phyloP scores from a whole-genome alignment of 108 stramenopile species.

The Phaeodactylum tricornutum region DNA sequence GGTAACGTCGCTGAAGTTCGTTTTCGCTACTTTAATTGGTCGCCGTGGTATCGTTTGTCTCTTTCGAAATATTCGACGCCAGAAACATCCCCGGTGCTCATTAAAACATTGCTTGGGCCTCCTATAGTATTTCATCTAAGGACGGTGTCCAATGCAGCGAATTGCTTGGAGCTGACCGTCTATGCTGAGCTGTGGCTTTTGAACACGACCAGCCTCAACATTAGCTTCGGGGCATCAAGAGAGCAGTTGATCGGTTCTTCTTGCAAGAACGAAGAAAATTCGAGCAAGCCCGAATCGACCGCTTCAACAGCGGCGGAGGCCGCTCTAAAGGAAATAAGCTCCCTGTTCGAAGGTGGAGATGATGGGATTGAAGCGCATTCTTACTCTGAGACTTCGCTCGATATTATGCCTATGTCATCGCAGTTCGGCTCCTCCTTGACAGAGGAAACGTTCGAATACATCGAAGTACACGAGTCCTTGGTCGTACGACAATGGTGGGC shows the following conservation, averaged over 20 bases:
- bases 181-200: conserved; percentile 60
- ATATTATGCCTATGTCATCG: conserved; percentile 32
- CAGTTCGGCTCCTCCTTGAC: conserved; percentile 25
- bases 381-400: too few species aligned
- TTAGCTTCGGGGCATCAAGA: conserved; percentile 47
- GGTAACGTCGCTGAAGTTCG: too few species aligned
- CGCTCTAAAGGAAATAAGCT: conserved; percentile 56
- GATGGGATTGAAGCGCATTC: conserved; percentile 25
- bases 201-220: conserved; percentile 45
- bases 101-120: too few species aligned
- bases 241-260: conserved; percentile 19
- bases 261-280: not conserved
- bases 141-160: too few species aligned
- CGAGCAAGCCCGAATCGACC: not conserved
- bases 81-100: too few species aligned
- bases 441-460: conserved; percentile 66
- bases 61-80: too few species aligned
- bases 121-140: too few species aligned
- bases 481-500: conserved; percentile 64
- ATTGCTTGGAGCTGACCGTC: conserved; percentile 42
- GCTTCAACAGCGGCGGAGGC: conserved; percentile 34
- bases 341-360: conserved; percentile 50
- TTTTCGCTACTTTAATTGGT: too few species aligned
- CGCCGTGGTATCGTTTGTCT: too few species aligned
- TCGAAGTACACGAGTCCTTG: conserved; percentile 30